Evolutionary conservation across 176 grass and related monocot species (phyloP), one percentile per base, ranked within the genome.

Genomic region (Guadua angustifolia): DNA sequence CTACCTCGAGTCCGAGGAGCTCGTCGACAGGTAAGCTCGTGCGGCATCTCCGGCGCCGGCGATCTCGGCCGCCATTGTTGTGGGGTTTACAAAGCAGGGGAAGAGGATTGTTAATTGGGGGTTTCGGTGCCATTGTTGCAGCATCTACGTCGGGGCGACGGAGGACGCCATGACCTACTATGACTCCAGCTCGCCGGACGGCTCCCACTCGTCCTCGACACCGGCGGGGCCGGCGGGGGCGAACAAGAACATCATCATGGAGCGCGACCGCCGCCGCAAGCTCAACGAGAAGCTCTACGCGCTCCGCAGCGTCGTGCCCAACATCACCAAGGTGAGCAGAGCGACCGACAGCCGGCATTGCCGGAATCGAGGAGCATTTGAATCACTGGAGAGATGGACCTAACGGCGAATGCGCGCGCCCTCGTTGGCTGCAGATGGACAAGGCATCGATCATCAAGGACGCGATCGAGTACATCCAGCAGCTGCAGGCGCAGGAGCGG

Each of bases 391-490:
- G 26, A n/a, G 22, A 71, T 0, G 5, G 11, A 18, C 21, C 25
- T 88, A 29, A 88, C 5, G 7, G 12, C 7, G 46, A 80, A 35
- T 39, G 11, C 57, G 24, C 7, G 8, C 22, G 53, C 42, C 26
- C 51, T 59, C 55, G 9, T 82, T 19, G n/a, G 17, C 1, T 65
- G 74, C 64, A 98, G 96, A 94, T 99, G 93, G 96, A 99, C 82
- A 99, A 95, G 91, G 93, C 93, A 3, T 99, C 96, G 18, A 95
- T 94, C 67, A 72, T 99, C 77, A 95, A 89, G 84, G 96, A 99
- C 75, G 96, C 96, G 11, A 99, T 99, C 62, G 83, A 87, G 21
- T 99, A 95, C 89, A 92, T 99, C 86, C 66, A 95, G 77, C 14
- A 71, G 33, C 83, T 99, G 3, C 93, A 99, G 78, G 89, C 91